These are phyloP conservation scores for Mortierella hygrophila DNA, from an alignment of 192 early-diverging fungal genomes.

Conservation along the genomic window DNA sequence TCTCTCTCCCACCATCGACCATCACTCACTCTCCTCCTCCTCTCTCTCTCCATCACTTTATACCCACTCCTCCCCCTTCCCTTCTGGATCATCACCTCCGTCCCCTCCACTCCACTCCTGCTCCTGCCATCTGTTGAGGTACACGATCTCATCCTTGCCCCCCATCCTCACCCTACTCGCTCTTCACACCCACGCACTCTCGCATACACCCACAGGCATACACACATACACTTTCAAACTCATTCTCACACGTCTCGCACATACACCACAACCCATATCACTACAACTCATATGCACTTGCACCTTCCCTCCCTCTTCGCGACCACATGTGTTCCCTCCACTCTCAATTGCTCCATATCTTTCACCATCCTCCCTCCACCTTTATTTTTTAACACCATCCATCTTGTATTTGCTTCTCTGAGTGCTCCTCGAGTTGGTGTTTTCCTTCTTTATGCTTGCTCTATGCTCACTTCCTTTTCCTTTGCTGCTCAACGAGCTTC, in stretches of 20 bases:
- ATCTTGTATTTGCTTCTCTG: neutral
- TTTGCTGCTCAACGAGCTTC: neutral
- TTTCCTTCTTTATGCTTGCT: neutral
- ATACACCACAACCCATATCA: neutral
- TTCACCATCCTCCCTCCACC: neutral
- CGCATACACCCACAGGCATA: constrained; percentile 1
- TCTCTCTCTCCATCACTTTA: constrained; percentile 1
- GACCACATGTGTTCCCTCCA: too few species aligned
- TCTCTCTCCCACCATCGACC: neutral
- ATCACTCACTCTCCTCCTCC: neutral
- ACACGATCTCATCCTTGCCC: neutral
- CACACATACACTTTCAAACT: neutral
- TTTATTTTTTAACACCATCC: neutral
- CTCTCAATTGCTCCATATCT: neutral
- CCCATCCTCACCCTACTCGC: neutral
- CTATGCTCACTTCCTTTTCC: neutral
- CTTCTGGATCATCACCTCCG: neutral
- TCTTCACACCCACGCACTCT: neutral
- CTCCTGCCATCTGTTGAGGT: neutral
- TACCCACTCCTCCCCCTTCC: neutral
- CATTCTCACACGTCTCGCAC: neutral
- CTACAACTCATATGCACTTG: neutral
- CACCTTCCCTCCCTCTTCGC: neutral
- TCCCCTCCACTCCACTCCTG: constrained; percentile 8
- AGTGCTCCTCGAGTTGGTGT: neutral